phyloP scores from a whole-genome alignment of 192 early-diverging fungal species.

The Coemansia sp. region DNA sequence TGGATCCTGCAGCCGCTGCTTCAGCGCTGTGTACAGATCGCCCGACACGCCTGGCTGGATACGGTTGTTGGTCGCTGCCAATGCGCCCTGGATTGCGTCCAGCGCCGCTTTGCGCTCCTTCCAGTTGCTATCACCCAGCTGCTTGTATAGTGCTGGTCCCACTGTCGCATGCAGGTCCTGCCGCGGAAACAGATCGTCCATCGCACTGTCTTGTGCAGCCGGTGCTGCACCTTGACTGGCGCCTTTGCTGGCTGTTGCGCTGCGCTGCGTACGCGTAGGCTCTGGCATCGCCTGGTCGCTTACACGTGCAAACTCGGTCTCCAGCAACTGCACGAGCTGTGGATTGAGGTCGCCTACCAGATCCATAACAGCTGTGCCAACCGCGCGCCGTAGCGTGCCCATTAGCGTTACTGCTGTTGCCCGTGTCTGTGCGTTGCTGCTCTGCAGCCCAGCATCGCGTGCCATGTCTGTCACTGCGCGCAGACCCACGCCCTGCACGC shows the following conservation, averaged over 20 bases:
- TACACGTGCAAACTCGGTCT: conserved; percentile 92
- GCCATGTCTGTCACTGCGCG: conserved; percentile 81
- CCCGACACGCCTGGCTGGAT: conserved; percentile 74
- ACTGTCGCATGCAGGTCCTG: conserved; percentile 74
- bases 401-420: conserved; percentile 77
- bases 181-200: conserved; percentile 85
- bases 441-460: conserved; percentile 71
- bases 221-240: conserved; percentile 3
- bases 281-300: conserved; percentile 56
- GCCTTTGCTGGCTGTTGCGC: conserved; percentile 6
- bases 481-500: conserved; percentile 73
- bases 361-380: conserved; percentile 77
- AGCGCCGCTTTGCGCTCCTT: conserved; percentile 89
- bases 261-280: conserved; percentile 43
- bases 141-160: conserved; percentile 58
- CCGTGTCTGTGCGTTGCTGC: conserved; percentile 81
- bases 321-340: conserved; percentile 76
- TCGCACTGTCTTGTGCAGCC: conserved; percentile 53
- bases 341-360: conserved; percentile 88
- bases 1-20: conserved; percentile 79
- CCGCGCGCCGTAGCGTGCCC: conserved; percentile 76
- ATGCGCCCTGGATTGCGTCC: conserved; percentile 73
- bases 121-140: conserved; percentile 78
- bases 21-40: conserved; percentile 79
- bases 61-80: conserved; percentile 76